Percentiles rank a stretch among this genome's conserved stretches.
Conservation (phyloP, 345 rosid genomes). For the Eucalyptus camaldulensis region DNA sequence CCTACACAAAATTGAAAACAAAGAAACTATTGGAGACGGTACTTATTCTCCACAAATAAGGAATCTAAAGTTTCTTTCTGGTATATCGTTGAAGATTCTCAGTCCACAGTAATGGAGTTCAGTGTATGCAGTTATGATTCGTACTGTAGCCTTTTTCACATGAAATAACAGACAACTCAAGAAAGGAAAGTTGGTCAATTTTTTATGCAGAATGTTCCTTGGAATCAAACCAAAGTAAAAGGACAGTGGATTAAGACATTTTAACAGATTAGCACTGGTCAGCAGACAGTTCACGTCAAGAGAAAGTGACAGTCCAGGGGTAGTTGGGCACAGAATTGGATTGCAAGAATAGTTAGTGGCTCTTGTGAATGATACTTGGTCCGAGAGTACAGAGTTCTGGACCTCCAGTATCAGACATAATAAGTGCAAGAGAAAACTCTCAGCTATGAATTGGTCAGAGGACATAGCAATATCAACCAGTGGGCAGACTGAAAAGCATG, state of each 20-base stretch:
- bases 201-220: not conserved
- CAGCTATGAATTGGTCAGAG: not conserved
- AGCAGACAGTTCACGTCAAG: not conserved
- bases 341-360: not conserved
- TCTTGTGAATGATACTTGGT: not conserved
- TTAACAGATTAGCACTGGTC: not conserved
- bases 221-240: not conserved
- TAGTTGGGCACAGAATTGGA: not conserved
- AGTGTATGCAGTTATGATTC: not conserved
- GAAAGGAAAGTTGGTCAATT: not conserved
- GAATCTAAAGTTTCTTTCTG: not conserved
- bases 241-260: not conserved
- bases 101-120: not conserved
- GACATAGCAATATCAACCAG: not conserved
- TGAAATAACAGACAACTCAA: not conserved
- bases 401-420: not conserved
- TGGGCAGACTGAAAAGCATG: not conserved
- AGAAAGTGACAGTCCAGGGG: not conserved
- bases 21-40: not conserved
- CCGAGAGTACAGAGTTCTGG: not conserved
- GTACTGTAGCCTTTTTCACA: not conserved
- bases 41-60: not conserved
- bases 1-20: slow-evolving; percentile 21
- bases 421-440: not conserved
- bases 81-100: not conserved